Percentiles rank a stretch among this genome's conserved stretches.
Evolutionary conservation across 2,329 filamentous ascomycete genomes (phyloP).

Genomic region (Torrubiella hemipterigena): DNA sequence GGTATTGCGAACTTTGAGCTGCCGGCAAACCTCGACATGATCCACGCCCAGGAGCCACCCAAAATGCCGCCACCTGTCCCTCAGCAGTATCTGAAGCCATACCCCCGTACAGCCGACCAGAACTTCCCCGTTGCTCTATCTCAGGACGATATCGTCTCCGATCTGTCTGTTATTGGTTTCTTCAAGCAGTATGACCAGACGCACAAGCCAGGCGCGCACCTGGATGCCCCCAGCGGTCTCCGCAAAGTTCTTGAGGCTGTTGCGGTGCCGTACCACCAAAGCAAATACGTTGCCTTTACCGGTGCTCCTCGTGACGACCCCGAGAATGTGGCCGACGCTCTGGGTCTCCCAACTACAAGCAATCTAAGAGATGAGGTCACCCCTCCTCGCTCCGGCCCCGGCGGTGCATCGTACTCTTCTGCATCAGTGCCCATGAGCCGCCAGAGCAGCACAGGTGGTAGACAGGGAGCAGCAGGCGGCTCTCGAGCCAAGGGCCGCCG

Average conservation of each 20-base stretch:
- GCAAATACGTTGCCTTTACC: constrained; percentile 35
- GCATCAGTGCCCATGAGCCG: constrained; percentile 40
- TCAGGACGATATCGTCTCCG: constrained; percentile 39
- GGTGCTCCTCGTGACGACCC: constrained; percentile 32
- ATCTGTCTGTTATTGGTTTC: constrained; percentile 45
- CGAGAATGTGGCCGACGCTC: constrained; percentile 35
- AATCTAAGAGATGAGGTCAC: constrained; percentile 28
- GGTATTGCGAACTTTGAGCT: constrained; percentile 47
- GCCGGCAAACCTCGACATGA: constrained; percentile 44
- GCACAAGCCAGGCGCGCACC: constrained; percentile 41
- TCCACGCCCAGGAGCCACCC: constrained; percentile 40
- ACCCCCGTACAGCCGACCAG: constrained; percentile 39
- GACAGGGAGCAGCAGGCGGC: constrained; percentile 37
- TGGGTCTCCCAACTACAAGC: constrained; percentile 33
- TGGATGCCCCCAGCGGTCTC: constrained; percentile 41
- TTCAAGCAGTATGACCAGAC: constrained; percentile 43
- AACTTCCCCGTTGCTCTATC: constrained; percentile 41
- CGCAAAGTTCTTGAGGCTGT: constrained; percentile 45
- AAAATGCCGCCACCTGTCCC: constrained; percentile 47
- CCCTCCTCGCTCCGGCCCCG: constrained; percentile 12
- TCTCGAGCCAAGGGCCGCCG: constrained; percentile 33
- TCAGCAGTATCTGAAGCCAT: constrained; percentile 46
- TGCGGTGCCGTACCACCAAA: constrained; percentile 32
- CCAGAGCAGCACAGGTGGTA: constrained; percentile 41
- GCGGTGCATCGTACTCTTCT: constrained; percentile 15